phyloP scores from a whole-genome alignment of 2,329 filamentous ascomycete genomes.

The Calonectria multiphialidica region DNA sequence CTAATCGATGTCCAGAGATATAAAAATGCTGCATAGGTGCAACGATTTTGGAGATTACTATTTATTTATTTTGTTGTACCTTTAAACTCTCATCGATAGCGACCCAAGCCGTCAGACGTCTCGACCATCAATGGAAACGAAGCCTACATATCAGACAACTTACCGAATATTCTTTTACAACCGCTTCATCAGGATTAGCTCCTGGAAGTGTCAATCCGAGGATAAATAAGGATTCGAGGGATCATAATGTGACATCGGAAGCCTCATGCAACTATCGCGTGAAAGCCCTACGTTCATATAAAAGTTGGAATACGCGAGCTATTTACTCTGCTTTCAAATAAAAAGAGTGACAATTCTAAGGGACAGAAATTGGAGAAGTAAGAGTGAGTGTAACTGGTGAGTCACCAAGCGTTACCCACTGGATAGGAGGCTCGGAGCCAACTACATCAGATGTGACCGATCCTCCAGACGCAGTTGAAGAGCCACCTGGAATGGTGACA shows the following conservation, averaged over 20 bases:
- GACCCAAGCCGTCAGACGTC: too few species aligned
- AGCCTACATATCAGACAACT: too few species aligned
- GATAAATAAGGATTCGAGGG: background rate
- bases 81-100: too few species aligned
- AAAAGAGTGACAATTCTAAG: background rate
- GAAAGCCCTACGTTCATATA: too few species aligned
- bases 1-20: too few species aligned
- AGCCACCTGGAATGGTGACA: constrained; percentile 8
- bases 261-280: background rate
- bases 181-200: too few species aligned
- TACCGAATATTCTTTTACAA: too few species aligned
- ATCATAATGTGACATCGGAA: background rate
- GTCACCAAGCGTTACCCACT: background rate
- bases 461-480: background rate
- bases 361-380: background rate
- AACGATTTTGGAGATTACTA: too few species aligned
- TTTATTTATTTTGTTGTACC: too few species aligned
- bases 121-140: too few species aligned
- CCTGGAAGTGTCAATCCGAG: too few species aligned
- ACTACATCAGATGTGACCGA: constrained; percentile 1
- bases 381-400: constrained; percentile 2
- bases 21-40: too few species aligned
- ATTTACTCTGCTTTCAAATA: background rate
- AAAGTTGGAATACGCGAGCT: background rate
- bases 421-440: constrained; percentile 7